Evolutionary conservation across 169 alveolate genomes (phyloP).

Genomic region (Theileria orientalis): DNA sequence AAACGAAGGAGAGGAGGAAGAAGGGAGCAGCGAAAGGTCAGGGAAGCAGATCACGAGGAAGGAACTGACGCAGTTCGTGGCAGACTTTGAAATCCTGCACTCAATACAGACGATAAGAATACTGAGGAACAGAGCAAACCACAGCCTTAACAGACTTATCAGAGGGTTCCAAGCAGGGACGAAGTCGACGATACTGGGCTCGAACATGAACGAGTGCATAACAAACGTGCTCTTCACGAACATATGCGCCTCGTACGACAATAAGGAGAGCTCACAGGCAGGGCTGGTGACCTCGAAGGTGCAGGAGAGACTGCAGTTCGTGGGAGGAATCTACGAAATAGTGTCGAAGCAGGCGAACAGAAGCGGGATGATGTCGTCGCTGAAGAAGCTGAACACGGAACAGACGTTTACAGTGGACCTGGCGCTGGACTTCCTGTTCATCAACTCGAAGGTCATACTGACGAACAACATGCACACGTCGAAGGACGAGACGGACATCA

Average conservation of each 20-base stretch:
- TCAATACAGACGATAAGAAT: conserved; percentile 50
- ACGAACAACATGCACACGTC: conserved; percentile 33
- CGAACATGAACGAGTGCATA: conserved; percentile 35
- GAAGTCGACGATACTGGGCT: conserved; percentile 11
- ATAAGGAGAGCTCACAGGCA: neutral
- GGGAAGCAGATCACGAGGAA: neutral
- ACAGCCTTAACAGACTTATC: conserved; percentile 41
- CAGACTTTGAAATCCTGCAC: conserved; percentile 60
- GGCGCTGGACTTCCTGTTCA: conserved; percentile 35
- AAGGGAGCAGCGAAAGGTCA: neutral
- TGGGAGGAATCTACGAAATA: conserved; percentile 63
- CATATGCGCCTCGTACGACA: conserved; percentile 38
- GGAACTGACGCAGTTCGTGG: conserved; percentile 44
- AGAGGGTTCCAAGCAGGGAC: conserved; percentile 21
- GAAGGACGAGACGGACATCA: conserved; percentile 18
- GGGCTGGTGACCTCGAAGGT: conserved; percentile 27
- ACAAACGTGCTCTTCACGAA: conserved; percentile 52
- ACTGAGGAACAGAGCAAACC: conserved; percentile 44
- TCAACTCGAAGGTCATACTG: conserved; percentile 26
- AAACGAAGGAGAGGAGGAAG: neutral
- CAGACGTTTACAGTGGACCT: conserved; percentile 37
- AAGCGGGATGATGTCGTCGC: conserved; percentile 28
- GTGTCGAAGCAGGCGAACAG: conserved; percentile 54
- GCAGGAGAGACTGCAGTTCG: conserved; percentile 44
- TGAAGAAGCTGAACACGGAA: conserved; percentile 42